Percentiles rank a stretch among this genome's conserved stretches.
phyloP scores from a whole-genome alignment of 2,329 filamentous ascomycete species.

The Periconia macrospinosa region DNA sequence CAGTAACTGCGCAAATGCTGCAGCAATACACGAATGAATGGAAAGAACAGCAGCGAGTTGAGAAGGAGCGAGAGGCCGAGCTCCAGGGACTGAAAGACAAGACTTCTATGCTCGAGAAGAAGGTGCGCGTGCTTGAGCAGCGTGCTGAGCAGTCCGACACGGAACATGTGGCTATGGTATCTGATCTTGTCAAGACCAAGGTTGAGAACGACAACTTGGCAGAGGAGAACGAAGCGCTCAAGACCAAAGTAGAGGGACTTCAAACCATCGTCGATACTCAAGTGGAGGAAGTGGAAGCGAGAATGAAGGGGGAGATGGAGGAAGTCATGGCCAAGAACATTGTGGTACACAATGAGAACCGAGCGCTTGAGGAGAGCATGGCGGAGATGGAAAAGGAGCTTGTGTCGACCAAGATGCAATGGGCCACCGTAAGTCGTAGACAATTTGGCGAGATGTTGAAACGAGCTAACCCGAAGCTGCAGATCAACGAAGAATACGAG shows the following conservation, averaged over 20 bases:
- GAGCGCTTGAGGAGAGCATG: slow-evolving; percentile 84
- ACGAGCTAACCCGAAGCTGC: slow-evolving; percentile 16
- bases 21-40: slow-evolving; percentile 82
- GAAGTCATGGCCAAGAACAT: slow-evolving; percentile 88
- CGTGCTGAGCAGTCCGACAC: slow-evolving; percentile 84
- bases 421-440: slow-evolving; percentile 76
- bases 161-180: slow-evolving; percentile 89
- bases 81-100: slow-evolving; percentile 66
- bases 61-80: slow-evolving; percentile 82
- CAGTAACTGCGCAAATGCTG: slow-evolving; percentile 80
- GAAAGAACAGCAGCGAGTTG: slow-evolving; percentile 84
- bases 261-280: slow-evolving; percentile 86
- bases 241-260: slow-evolving; percentile 81
- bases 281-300: slow-evolving; percentile 81
- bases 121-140: slow-evolving; percentile 84
- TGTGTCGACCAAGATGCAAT: slow-evolving; percentile 91
- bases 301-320: slow-evolving; percentile 83
- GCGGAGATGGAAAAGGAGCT: slow-evolving; percentile 89
- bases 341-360: slow-evolving; percentile 92
- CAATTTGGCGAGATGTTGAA: neutral
- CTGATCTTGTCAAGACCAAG: slow-evolving; percentile 87
- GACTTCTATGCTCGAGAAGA: slow-evolving; percentile 65
- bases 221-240: slow-evolving; percentile 87
- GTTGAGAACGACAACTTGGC: slow-evolving; percentile 88
- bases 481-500: slow-evolving; percentile 54